These are phyloP conservation scores for Fusarium transvaalense DNA, from an alignment of 2,329 filamentous ascomycete genomes.

Conservation along the genomic window DNA sequence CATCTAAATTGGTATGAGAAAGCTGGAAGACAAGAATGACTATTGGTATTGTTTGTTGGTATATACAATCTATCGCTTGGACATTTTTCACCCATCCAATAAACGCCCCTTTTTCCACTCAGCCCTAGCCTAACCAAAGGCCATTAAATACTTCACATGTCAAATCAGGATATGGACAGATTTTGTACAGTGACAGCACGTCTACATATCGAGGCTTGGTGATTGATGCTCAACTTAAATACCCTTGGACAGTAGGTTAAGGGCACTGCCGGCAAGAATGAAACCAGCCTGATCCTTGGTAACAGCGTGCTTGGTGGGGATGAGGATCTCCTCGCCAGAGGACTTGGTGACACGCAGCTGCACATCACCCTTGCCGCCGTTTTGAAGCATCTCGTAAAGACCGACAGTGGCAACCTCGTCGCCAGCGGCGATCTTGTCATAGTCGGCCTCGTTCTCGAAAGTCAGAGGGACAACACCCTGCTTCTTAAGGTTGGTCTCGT, in stretches of 20 bases:
- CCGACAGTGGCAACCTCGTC: conserved; percentile 88
- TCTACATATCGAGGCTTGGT: background rate
- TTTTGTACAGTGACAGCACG: background rate
- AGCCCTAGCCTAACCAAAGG: conserved; percentile 32
- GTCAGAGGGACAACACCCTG: conserved; percentile 96
- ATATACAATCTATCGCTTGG: conserved; percentile 47
- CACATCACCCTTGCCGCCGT: conserved; percentile 82
- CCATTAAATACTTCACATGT: conserved; percentile 17
- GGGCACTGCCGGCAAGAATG: conserved; percentile 90
- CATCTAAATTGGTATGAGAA: background rate
- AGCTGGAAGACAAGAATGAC: conserved; percentile 30
- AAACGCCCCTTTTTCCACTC: conserved; percentile 42
- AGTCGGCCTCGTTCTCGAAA: conserved; percentile 89
- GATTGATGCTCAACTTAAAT: conserved; percentile 35
- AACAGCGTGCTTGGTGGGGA: conserved; percentile 88
- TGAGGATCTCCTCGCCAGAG: conserved; percentile 72
- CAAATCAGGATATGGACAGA: background rate
- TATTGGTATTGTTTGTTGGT: conserved; percentile 46
- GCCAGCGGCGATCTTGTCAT: conserved; percentile 83
- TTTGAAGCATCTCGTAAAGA: conserved; percentile 82
- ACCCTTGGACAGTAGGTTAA: conserved; percentile 85
- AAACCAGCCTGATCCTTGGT: conserved; percentile 92
- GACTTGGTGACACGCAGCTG: conserved; percentile 73
- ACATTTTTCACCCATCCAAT: conserved; percentile 44
- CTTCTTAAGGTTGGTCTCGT: conserved; percentile 97